phyloP scores from a whole-genome alignment of 169 alveolate species.

The Besnoitia besnoiti region DNA sequence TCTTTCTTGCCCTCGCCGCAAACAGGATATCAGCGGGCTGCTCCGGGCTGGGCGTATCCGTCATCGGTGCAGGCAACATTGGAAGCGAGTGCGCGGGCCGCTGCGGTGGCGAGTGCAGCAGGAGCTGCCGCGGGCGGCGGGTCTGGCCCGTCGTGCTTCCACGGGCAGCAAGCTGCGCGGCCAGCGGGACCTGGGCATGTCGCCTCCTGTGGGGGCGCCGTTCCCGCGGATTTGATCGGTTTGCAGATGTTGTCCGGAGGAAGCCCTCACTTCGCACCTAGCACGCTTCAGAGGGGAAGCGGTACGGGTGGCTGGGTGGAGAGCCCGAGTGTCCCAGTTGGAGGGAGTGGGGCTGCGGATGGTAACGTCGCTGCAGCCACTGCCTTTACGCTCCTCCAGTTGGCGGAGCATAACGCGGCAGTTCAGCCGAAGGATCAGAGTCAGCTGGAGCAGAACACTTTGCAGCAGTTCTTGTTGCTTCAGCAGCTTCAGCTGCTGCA shows the following conservation, averaged over 20 bases:
- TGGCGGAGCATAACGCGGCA: constrained; percentile 35
- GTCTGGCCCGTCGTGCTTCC: background rate
- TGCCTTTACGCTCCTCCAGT: constrained; percentile 29
- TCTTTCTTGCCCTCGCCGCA: constrained; percentile 25
- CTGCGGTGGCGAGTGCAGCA: background rate
- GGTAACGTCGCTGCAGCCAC: constrained; percentile 34
- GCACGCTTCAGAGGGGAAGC: background rate
- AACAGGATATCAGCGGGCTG: constrained; percentile 16
- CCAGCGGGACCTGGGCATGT: background rate
- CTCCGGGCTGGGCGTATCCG: constrained; percentile 11
- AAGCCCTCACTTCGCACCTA: background rate
- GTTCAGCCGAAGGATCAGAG: constrained; percentile 27
- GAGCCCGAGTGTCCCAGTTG: background rate
- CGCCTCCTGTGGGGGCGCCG: background rate
- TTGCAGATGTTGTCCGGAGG: constrained; percentile 21
- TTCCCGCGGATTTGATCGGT: background rate
- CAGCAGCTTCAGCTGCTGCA: constrained; percentile 35
- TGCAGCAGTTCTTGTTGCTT: constrained; percentile 35
- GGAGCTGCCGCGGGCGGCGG: background rate
- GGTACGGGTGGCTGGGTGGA: background rate
- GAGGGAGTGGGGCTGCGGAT: background rate
- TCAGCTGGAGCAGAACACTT: background rate
- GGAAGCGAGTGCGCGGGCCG: background rate
- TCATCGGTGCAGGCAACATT: constrained; percentile 20
- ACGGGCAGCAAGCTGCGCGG: background rate